Evolutionary conservation across 2,329 filamentous ascomycete genomes (phyloP).

Genomic region (Juglanconis oblonga): DNA sequence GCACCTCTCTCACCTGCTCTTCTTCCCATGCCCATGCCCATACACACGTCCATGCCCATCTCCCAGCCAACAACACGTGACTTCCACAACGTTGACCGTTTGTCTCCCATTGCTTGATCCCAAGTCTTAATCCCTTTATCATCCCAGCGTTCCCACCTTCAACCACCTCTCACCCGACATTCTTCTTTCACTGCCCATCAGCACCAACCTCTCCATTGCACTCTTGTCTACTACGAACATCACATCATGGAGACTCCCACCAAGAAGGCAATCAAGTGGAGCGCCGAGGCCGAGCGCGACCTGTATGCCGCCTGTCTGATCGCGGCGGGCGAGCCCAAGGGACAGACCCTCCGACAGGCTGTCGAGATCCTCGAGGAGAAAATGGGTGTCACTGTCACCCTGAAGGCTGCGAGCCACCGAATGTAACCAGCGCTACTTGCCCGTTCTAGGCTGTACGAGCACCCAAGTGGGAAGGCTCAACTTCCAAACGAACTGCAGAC

Average conservation of each 20-base stretch:
- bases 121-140: no score
- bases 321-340: constrained; percentile 22
- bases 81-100: neutral
- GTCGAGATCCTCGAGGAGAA: constrained; percentile 22
- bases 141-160: neutral
- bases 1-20: constrained; percentile 8
- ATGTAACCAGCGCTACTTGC: constrained; percentile 3
- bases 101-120: no score
- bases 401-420: constrained; percentile 13
- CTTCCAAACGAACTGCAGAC: neutral
- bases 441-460: neutral
- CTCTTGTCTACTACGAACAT: neutral
- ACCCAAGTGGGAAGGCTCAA: constrained; percentile 1
- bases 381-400: constrained; percentile 2
- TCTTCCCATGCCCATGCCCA: neutral
- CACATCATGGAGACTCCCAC: constrained; percentile 12
- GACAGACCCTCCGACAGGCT: constrained; percentile 23
- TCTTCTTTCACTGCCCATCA: neutral
- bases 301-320: constrained; percentile 26
- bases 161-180: neutral
- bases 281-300: constrained; percentile 25
- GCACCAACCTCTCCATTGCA: neutral
- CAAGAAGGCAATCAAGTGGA: constrained; percentile 26
- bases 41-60: neutral
- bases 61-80: neutral